A percentile compares a stretch with the other conserved stretches of the same genome.
These are phyloP conservation scores for Proliferodiscus dingleyae DNA, from an alignment of 2,329 filamentous ascomycete species.

Conservation along the genomic window DNA sequence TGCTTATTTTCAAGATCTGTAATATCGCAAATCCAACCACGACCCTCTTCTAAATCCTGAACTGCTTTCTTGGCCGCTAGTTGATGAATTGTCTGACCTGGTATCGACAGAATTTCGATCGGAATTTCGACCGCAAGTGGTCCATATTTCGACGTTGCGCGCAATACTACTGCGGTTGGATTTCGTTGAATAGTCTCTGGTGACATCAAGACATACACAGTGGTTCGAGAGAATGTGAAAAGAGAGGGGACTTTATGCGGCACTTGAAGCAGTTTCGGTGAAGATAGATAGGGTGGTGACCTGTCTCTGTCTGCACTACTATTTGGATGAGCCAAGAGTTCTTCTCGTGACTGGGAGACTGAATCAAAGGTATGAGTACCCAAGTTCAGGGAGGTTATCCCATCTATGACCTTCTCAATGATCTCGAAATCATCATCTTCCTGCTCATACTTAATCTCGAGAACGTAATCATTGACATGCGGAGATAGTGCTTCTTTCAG, in stretches of 20 bases:
- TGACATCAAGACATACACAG: slow-evolving; percentile 60
- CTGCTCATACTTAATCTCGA: slow-evolving; percentile 56
- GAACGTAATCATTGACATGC: slow-evolving; percentile 57
- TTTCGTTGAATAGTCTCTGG: slow-evolving; percentile 40
- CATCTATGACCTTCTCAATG: slow-evolving; percentile 52
- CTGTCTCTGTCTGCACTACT: too few species aligned
- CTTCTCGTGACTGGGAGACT: slow-evolving; percentile 30
- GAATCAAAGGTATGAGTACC: slow-evolving; percentile 42
- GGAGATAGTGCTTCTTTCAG: slow-evolving; percentile 64
- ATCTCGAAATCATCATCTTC: slow-evolving; percentile 55
- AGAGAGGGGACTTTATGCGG: slow-evolving; percentile 59
- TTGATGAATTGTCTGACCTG: slow-evolving; percentile 58
- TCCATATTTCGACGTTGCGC: slow-evolving; percentile 50
- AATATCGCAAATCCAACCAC: slow-evolving; percentile 58
- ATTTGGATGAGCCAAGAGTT: slow-evolving; percentile 28
- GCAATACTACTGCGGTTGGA: slow-evolving; percentile 53
- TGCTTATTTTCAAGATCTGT: slow-evolving; percentile 40
- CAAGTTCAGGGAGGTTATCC: slow-evolving; percentile 35
- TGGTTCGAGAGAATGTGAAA: slow-evolving; percentile 62
- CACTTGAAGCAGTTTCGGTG: slow-evolving; percentile 58
- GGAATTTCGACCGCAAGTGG: slow-evolving; percentile 62
- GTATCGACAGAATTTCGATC: slow-evolving; percentile 43
- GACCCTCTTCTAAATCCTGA: slow-evolving; percentile 63
- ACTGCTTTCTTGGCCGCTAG: slow-evolving; percentile 65
- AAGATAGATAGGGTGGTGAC: slow-evolving; percentile 48